These are phyloP conservation scores for Paraconiothyrium brasiliense DNA, from an alignment of 2,329 filamentous ascomycete species.

Conservation along the genomic window DNA sequence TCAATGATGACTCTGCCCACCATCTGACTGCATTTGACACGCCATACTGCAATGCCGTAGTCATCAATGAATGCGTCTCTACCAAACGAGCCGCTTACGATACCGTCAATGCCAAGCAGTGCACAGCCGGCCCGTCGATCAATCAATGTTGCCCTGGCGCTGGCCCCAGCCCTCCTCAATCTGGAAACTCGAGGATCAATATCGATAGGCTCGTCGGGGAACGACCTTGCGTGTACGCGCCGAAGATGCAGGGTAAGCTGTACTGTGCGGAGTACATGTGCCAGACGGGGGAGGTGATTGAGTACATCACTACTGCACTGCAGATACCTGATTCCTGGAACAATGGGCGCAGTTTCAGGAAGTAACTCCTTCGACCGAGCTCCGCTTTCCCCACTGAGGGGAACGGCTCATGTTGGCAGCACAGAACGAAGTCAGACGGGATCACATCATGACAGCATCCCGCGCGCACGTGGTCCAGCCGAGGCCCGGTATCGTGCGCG, in stretches of 20 bases:
- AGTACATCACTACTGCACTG: not conserved
- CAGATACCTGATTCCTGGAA: not conserved
- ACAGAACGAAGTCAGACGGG: not conserved
- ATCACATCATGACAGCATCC: not conserved
- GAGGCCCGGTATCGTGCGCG: not conserved
- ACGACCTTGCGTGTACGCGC: constrained; percentile 3
- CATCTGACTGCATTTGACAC: not conserved
- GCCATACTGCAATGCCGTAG: not conserved
- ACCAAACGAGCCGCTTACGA: constrained; percentile 6
- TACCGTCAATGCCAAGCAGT: not conserved
- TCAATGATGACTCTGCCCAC: not conserved
- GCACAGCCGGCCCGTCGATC: constrained; percentile 7
- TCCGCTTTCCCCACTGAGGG: not conserved
- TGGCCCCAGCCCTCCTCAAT: not conserved
- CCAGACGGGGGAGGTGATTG: not conserved
- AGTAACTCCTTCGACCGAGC: not conserved
- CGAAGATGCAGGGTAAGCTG: constrained; percentile 3
- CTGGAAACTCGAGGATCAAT: not conserved
- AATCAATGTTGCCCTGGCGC: constrained; percentile 9
- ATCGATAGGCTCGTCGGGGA: constrained; percentile 1
- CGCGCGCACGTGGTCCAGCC: not conserved
- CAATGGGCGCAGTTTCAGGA: not conserved
- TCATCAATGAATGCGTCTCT: constrained; percentile 8
- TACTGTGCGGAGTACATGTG: not conserved
- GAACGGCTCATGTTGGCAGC: not conserved